Evolutionary conservation across 2,329 filamentous ascomycete genomes (phyloP), one percentile per base, ranked within the genome.

Genomic region (Huntiella bhutanensis): DNA sequence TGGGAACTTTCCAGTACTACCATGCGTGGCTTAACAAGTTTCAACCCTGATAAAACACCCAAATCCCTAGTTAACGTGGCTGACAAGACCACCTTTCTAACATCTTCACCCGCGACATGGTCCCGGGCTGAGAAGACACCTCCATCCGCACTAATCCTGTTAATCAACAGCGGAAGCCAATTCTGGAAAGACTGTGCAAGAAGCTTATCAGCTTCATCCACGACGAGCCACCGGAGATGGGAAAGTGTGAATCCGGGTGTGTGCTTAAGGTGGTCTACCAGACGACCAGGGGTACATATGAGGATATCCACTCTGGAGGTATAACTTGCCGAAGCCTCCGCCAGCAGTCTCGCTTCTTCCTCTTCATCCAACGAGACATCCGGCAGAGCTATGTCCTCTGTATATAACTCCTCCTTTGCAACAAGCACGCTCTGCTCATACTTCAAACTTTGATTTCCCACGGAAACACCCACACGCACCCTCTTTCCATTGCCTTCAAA

Each of bases 161-260:
- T 72, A 56, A 84, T 78, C 5, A 91, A 73, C 0, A 79, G 64
- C 36, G 77, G 74, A 3, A 92, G 67, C 87, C 87, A 95, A 55
- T 88, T 82, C 58, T 95, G 87, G 60, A 91, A 95, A 56, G 82
- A 87, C 59, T 96, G 84, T 38, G 87, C 81, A 4, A 96, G 71
- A 10, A 96, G 22, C 8, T 28, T 85, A 60, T 96, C 88, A 8
- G 88, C 91, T 62, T 96, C 88, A 55, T 96, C 88, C 40, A 95
- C 81, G 2, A 95, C 75, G 0, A 96, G 68, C 86, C 87, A 96
- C 51, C 82, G 75, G 4, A 95, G 67, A 57, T 82, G 71, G 48
- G 81, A 73, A 16, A 96, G 67, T 0, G 70, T 74, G 58, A 96
- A 95, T 0, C 85, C 86, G 3, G 75, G 74, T 0, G 88, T 96